Evolutionary conservation across 768 basidiomycete species (phyloP), one percentile per base, ranked within the genome.

Genomic region (Botryobasidium botryosum): DNA sequence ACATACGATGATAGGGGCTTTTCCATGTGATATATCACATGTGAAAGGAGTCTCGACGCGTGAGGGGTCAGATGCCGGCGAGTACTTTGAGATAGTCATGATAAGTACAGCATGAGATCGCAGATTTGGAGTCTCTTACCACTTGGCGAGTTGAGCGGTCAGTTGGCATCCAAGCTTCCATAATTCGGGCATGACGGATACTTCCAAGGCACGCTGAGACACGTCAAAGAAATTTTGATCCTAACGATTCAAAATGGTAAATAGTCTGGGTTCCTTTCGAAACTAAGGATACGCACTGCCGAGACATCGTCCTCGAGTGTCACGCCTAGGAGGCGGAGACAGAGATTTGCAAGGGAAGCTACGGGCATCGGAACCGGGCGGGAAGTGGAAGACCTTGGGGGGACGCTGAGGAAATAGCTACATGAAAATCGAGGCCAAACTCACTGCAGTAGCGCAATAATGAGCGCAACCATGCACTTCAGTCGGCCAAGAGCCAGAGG

Each of bases 341-440:
- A 64, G 26, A 85, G 68, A 35, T 68, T 66, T 10, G 69, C 64
- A 15, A 85, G 52, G 31, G 64, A 55, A 3, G 81, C 84, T n/a
- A 82, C 53, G 1, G 85, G 82, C 6, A 87, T 55, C 50, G 69
- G 66, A 0, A 87, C 74, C 15, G 79, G 74, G 6, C 84, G 72
- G 35, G 68, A 32, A 15, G 45, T 52, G 21, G 48, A 31, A 17
- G 40, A 29, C 17, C 55, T 55, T 28, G 13, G 28, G 18, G 21
- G 29, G 7, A 20, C 13, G 7, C 32, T 21, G 27, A 44, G 17
- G 13, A 26, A 38, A 15, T 49, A 6, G 21, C 20, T 15, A 32
- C 29, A 39, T 25, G 36, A 54, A n/a, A 41, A 42, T n/a, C 6
- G 40, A 24, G 52, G n/a, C 17, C 17, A 43, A 44, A 20, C 52